A percentile compares a stretch with the other conserved stretches of the same genome.
Conservation (phyloP, 179 eudicot species). For the Beta corolliflora region DNA sequence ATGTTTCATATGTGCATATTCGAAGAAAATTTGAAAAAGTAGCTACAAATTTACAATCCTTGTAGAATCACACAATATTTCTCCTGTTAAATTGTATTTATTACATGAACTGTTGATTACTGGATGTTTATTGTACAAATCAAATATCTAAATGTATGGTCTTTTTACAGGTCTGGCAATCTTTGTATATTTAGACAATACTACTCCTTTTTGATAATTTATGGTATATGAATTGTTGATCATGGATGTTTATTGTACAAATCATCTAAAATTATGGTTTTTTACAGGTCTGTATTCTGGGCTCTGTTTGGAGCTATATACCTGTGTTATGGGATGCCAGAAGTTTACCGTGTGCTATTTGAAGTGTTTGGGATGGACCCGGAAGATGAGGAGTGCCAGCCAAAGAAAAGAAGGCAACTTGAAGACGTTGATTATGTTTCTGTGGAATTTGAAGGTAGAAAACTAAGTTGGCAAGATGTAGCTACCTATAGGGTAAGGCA, state of each 20-base stretch:
- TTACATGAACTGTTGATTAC: background rate
- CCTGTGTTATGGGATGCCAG: constrained; percentile 97
- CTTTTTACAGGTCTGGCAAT: constrained; percentile 59
- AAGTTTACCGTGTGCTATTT: constrained; percentile 96
- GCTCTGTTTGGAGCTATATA: constrained; percentile 98
- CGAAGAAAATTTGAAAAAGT: background rate
- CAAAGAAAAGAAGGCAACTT: constrained; percentile 90
- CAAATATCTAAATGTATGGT: background rate
- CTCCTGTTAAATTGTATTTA: background rate
- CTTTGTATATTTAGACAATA: background rate
- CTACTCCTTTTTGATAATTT: background rate
- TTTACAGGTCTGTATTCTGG: constrained; percentile 87
- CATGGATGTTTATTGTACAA: background rate
- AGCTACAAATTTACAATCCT: background rate
- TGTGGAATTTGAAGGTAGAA: constrained; percentile 81
- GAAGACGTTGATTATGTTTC: constrained; percentile 97
- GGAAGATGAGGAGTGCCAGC: constrained; percentile 97
- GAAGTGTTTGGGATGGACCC: constrained; percentile 99
- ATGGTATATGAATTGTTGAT: background rate
- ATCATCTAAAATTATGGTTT: background rate
- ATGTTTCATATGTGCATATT: background rate
- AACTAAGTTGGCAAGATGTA: constrained; percentile 92
- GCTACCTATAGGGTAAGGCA: constrained; percentile 79
- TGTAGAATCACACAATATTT: background rate
- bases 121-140: background rate